phyloP scores from a whole-genome alignment of 495 filamentous ascomycete species.

The Penicillium lividum region DNA sequence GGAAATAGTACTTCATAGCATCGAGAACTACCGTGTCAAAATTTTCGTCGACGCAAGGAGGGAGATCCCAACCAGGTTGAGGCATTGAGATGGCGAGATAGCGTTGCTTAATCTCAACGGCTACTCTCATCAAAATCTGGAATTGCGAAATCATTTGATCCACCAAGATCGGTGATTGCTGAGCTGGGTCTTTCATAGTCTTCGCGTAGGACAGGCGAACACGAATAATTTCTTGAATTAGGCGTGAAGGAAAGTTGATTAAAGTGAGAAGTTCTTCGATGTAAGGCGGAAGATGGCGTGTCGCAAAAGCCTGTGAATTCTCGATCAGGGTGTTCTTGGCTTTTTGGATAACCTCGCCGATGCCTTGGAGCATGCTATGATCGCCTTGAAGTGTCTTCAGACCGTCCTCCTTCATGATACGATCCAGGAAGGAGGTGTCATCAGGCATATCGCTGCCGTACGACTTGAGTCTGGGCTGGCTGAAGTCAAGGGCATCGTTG shows the following conservation, averaged over 20 bases:
- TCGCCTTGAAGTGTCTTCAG: conserved; percentile 83
- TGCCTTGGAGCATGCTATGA: conserved; percentile 79
- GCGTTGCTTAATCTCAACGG: conserved; percentile 86
- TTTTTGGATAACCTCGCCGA: conserved; percentile 83
- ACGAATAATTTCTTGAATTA: conserved; percentile 95
- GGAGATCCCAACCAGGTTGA: conserved; percentile 91
- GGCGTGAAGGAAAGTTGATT: conserved; percentile 93
- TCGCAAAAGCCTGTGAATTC: conserved; percentile 81
- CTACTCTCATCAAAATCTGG: conserved; percentile 86
- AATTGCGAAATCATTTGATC: conserved; percentile 98
- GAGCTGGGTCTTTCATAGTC: conserved; percentile 88
- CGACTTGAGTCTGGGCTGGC: conserved; percentile 52
- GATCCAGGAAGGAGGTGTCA: conserved; percentile 89
- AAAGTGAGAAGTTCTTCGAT: conserved; percentile 94
- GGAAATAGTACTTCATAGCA: conserved; percentile 95
- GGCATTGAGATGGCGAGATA: conserved; percentile 82
- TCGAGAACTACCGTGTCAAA: conserved; percentile 96
- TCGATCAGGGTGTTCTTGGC: conserved; percentile 89
- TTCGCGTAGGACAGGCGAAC: conserved; percentile 89
- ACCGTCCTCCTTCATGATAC: conserved; percentile 97
- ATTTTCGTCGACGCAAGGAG: conserved; percentile 93
- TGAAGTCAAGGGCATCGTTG: conserved; percentile 92
- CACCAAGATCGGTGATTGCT: conserved; percentile 85
- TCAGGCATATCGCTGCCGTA: conserved; percentile 70
- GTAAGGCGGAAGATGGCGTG: conserved; percentile 91